phyloP scores from a whole-genome alignment of 805 yeast species.

The Candida takata region DNA sequence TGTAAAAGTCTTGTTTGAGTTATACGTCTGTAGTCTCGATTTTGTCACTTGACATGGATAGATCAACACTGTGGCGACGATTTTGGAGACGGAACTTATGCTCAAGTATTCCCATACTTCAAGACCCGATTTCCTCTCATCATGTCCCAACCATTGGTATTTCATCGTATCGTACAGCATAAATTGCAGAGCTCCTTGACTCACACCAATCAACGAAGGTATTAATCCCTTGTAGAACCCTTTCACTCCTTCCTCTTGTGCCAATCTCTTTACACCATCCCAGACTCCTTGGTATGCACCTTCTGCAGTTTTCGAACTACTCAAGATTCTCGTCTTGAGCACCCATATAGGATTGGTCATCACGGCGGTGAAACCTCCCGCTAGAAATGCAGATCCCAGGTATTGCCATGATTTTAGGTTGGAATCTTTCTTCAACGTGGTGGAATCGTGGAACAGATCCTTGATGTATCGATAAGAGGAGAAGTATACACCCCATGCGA shows the following conservation, averaged over 20 bases:
- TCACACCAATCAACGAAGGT: slow-evolving; percentile 74
- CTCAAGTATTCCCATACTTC: slow-evolving; percentile 52
- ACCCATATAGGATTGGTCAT: slow-evolving; percentile 96
- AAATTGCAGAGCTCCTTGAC: slow-evolving; percentile 86
- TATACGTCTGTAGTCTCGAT: slow-evolving; percentile 61
- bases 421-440: slow-evolving; percentile 22
- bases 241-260: slow-evolving; percentile 46
- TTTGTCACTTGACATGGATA: slow-evolving; percentile 84
- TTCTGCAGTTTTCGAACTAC: slow-evolving; percentile 29
- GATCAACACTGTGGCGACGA: slow-evolving; percentile 55
- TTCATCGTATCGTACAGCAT: slow-evolving; percentile 79
- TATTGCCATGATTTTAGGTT: slow-evolving; percentile 38
- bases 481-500: slow-evolving; percentile 89
- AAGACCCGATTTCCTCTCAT: slow-evolving; percentile 23
- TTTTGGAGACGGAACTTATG: slow-evolving; percentile 64
- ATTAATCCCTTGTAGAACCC: slow-evolving; percentile 69
- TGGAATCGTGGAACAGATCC: slow-evolving; percentile 24
- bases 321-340: slow-evolving; percentile 69
- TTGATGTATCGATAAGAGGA: slow-evolving; percentile 64
- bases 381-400: slow-evolving; percentile 49
- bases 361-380: slow-evolving; percentile 71
- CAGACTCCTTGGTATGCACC: slow-evolving; percentile 52
- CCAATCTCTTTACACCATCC: slow-evolving; percentile 47
- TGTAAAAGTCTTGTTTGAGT: slow-evolving; percentile 24
- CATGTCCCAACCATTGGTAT: slow-evolving; percentile 24